These are phyloP conservation scores for Pinus tabuliformis DNA, from an alignment of 75 land plant genomes.

Conservation along the genomic window DNA sequence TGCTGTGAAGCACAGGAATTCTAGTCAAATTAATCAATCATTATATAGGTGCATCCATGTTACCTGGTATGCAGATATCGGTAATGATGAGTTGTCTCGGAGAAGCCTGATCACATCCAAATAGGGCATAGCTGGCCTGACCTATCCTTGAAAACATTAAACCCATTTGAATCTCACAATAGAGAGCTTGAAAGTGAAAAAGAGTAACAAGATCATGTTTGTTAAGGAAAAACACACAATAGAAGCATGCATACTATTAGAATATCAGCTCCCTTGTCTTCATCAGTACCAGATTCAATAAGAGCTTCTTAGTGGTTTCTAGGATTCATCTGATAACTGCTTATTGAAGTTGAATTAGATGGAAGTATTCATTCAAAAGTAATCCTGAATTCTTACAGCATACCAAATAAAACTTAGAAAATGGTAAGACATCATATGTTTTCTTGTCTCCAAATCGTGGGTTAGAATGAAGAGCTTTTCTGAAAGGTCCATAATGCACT, in stretches of 20 bases:
- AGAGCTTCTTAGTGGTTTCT: conserved; percentile 94
- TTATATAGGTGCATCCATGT: background rate
- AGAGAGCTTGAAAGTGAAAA: background rate
- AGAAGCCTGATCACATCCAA: conserved; percentile 88
- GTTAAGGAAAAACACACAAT: background rate
- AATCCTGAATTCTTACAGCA: conserved; percentile 1
- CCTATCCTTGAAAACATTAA: conserved; percentile 39
- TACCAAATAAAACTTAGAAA: background rate
- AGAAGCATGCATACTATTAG: conserved; percentile 60
- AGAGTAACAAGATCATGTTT: background rate
- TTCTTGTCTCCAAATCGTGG: conserved; percentile 99
- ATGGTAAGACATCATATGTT: conserved; percentile 50
- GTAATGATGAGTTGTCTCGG: conserved; percentile 75
- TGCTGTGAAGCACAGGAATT: no score
- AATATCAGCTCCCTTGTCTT: conserved; percentile 92
- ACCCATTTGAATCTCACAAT: background rate
- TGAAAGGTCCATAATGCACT: conserved; percentile 99
- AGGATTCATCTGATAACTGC: conserved; percentile 92
- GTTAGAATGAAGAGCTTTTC: conserved; percentile 97
- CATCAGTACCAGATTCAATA: conserved; percentile 69
- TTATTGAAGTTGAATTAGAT: background rate
- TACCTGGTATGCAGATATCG: conserved; percentile 99
- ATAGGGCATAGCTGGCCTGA: conserved; percentile 97
- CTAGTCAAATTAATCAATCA: no score
- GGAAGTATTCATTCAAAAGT: background rate